phyloP scores from a whole-genome alignment of 176 grass and related monocot genomes.

The Rhynchospora breviuscula region DNA sequence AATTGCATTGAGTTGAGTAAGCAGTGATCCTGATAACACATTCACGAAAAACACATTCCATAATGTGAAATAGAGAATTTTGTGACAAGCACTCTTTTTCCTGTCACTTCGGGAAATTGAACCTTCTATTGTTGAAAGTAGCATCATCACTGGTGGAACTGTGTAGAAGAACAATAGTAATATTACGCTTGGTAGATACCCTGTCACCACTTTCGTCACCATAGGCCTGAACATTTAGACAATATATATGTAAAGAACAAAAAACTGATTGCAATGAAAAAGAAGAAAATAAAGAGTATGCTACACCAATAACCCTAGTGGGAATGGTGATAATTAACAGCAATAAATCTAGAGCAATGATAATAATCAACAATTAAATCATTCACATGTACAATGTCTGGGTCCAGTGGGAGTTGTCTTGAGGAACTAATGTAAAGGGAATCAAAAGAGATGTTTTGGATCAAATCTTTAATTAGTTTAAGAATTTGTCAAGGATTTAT shows the following conservation, averaged over 20 bases:
- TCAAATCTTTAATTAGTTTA: neutral
- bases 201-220: constrained; percentile 55
- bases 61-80: constrained; percentile 71
- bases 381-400: neutral
- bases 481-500: neutral
- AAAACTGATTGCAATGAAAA: constrained; percentile 1
- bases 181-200: constrained; percentile 87
- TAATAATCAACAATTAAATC: neutral
- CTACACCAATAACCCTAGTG: neutral
- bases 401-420: neutral
- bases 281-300: constrained; percentile 9
- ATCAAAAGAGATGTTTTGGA: neutral
- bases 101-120: constrained; percentile 71
- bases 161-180: constrained; percentile 72
- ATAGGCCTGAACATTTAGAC: constrained; percentile 44
- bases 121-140: constrained; percentile 80
- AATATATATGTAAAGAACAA: constrained; percentile 5
- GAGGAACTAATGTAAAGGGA: neutral
- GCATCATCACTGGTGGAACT: constrained; percentile 83
- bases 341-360: neutral
- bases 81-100: constrained; percentile 81
- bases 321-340: neutral
- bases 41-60: constrained; percentile 98
- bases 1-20: constrained; percentile 62
- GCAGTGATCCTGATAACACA: constrained; percentile 72